Percentiles rank a stretch among this genome's conserved stretches.
Evolutionary conservation across 2,329 filamentous ascomycete genomes (phyloP).

Genomic region (Colletotrichum liriopes): DNA sequence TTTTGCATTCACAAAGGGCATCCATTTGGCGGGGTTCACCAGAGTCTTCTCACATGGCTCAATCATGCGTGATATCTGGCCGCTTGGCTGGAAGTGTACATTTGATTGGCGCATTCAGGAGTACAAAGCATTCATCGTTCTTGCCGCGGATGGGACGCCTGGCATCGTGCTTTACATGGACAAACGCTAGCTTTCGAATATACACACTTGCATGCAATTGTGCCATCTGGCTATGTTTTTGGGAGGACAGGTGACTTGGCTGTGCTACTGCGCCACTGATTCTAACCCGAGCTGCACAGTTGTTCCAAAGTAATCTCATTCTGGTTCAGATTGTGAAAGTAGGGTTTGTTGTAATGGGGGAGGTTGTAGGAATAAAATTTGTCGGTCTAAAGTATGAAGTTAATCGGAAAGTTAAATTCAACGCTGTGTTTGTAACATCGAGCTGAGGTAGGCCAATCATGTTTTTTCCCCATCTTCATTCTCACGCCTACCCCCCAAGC

Average conservation of each 20-base stretch:
- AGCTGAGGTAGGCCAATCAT: neutral
- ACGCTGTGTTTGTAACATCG: neutral
- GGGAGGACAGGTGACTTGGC: neutral
- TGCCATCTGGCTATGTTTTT: neutral
- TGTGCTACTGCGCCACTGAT: too few species aligned
- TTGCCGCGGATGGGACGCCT: slow-evolving; percentile 4
- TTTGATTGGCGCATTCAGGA: slow-evolving; percentile 30
- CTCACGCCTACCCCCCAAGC: too few species aligned
- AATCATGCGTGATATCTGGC: neutral
- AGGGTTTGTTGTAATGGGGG: too few species aligned
- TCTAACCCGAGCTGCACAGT: neutral
- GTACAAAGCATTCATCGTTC: slow-evolving; percentile 31
- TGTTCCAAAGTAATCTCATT: neutral
- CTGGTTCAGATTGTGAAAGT: neutral
- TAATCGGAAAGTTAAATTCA: neutral
- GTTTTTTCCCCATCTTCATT: too few species aligned
- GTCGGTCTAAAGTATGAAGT: neutral
- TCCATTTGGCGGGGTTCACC: neutral
- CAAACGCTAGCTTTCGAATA: slow-evolving; percentile 19
- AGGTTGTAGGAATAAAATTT: too few species aligned
- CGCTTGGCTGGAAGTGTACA: slow-evolving; percentile 1
- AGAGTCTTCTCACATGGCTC: slow-evolving; percentile 5
- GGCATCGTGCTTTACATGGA: neutral
- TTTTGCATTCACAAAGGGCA: slow-evolving; percentile 26
- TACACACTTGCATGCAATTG: slow-evolving; percentile 8